A percentile compares a stretch with the other conserved stretches of the same genome.
Conservation (phyloP, 2,329 filamentous ascomycete genomes). For the Colletotrichum sp. region DNA sequence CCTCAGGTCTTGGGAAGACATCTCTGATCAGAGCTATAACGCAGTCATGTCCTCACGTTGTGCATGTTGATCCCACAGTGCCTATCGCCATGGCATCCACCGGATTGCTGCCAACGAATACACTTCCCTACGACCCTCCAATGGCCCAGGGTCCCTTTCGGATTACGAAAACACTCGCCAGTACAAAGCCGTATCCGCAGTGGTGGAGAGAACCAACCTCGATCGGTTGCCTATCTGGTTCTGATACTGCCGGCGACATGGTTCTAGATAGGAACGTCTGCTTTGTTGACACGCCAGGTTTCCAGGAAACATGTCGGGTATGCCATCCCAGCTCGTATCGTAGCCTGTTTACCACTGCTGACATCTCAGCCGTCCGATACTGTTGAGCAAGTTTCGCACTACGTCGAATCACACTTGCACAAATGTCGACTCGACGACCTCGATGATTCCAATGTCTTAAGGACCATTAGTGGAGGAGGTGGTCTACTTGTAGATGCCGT, state of each 20-base stretch:
- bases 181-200: slow-evolving; percentile 81
- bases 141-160: slow-evolving; percentile 4
- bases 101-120: neutral
- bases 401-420: slow-evolving; percentile 75
- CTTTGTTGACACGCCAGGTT: slow-evolving; percentile 85
- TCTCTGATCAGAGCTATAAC: slow-evolving; percentile 88
- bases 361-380: slow-evolving; percentile 48
- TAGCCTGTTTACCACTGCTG: neutral
- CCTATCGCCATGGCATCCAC: slow-evolving; percentile 2
- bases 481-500: slow-evolving; percentile 85
- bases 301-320: slow-evolving; percentile 58
- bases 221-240: slow-evolving; percentile 55
- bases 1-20: slow-evolving; percentile 81
- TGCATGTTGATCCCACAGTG: slow-evolving; percentile 79
- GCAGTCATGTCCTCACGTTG: slow-evolving; percentile 87
- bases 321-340: slow-evolving; percentile 29
- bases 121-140: neutral
- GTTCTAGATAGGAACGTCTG: slow-evolving; percentile 91
- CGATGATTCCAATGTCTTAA: slow-evolving; percentile 76
- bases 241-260: slow-evolving; percentile 62
- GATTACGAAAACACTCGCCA: slow-evolving; percentile 76
- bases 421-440: slow-evolving; percentile 65
- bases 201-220: slow-evolving; percentile 89
- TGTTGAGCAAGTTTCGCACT: slow-evolving; percentile 67
- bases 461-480: slow-evolving; percentile 80